Evolutionary conservation across 495 filamentous ascomycete genomes (phyloP).

Genomic region (Venustampulla echinocandica): DNA sequence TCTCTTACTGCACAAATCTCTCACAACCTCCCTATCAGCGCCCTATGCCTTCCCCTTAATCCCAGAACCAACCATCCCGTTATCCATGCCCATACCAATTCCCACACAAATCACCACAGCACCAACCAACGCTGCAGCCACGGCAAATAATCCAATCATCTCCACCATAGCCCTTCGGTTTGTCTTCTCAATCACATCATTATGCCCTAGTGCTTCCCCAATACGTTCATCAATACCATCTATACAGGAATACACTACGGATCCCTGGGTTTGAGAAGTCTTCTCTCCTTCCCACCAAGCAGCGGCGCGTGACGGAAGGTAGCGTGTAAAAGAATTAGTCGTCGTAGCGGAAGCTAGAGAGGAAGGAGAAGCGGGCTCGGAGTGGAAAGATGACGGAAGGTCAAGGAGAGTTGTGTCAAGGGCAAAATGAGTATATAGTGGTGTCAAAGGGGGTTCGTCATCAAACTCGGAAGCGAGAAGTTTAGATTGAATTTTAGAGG

Average conservation of each 20-base stretch:
- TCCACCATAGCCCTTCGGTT: no score
- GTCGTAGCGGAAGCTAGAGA: background rate
- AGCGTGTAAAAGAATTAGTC: background rate
- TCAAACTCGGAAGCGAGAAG: background rate
- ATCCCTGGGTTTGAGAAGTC: background rate
- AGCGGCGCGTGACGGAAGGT: background rate
- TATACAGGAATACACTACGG: background rate
- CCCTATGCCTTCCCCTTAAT: background rate
- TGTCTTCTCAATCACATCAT: no score
- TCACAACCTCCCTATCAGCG: background rate
- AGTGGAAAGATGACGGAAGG: constrained; percentile 10
- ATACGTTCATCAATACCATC: background rate
- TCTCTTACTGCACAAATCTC: no score
- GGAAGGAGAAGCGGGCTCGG: background rate
- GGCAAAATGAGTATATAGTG: background rate
- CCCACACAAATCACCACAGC: constrained; percentile 1
- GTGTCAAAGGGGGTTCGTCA: background rate
- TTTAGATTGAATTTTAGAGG: background rate
- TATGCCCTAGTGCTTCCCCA: background rate
- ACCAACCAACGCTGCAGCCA: background rate
- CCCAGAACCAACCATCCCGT: background rate
- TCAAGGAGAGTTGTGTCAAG: constrained; percentile 5
- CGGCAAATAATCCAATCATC: background rate
- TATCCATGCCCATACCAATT: background rate
- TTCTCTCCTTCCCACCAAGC: background rate